Percentiles rank a stretch among this genome's conserved stretches.
These are phyloP conservation scores for Glebionis coronaria DNA, from an alignment of 129 eudicot species.

Conservation along the genomic window DNA sequence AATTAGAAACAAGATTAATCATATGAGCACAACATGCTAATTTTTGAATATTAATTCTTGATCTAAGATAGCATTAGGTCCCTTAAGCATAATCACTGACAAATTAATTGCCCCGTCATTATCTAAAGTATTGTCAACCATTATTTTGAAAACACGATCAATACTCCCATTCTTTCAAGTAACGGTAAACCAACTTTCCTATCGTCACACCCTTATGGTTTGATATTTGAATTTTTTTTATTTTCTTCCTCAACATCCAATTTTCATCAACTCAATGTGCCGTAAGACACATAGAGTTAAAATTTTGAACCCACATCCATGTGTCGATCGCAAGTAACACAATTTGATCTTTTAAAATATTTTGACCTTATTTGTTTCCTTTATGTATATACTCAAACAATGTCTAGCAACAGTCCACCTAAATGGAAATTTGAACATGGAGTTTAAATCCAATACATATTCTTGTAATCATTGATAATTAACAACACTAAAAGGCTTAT, in stretches of 20 bases:
- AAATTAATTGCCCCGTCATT: not conserved
- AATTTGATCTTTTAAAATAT: slow-evolving; percentile 2
- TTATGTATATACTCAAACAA: not conserved
- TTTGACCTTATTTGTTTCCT: not conserved
- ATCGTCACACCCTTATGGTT: slow-evolving; percentile 12
- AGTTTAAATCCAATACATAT: slow-evolving; percentile 1
- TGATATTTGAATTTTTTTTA: not conserved
- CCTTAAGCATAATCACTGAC: too few relatives aligned
- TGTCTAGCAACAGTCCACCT: slow-evolving; percentile 9
- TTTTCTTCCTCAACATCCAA: not conserved
- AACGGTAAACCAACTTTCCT: slow-evolving; percentile 13
- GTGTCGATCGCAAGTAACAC: slow-evolving; percentile 10
- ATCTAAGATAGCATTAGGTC: too few relatives aligned
- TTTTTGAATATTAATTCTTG: too few relatives aligned
- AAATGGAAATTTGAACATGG: not conserved
- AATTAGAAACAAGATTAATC: too few relatives aligned
- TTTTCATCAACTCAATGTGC: slow-evolving; percentile 9
- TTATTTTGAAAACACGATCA: not conserved
- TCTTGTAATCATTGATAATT: too few relatives aligned
- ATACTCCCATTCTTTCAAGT: slow-evolving; percentile 12
- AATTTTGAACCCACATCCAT: not conserved
- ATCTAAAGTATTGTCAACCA: not conserved
- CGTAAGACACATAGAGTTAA: slow-evolving; percentile 10
- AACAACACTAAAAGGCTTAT: too few relatives aligned
- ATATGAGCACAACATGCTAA: too few relatives aligned